Evolutionary conservation across 805 yeast species (phyloP), one percentile per base, ranked within the genome.

Genomic region (Saccharomycopsis capsularis): DNA sequence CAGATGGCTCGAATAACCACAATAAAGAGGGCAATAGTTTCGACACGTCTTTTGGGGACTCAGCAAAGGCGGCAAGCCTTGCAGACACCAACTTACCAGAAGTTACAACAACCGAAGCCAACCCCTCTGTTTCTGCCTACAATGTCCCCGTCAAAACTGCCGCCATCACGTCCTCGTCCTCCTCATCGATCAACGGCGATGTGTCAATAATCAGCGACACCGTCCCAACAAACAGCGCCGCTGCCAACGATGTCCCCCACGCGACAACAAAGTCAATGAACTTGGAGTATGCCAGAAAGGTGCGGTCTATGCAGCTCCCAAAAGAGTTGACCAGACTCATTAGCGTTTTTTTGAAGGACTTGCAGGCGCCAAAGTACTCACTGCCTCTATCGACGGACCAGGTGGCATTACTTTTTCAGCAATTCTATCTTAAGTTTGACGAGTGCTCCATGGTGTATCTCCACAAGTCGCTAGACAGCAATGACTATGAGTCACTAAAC

Each of bases 331-430:
- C 3, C 11, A 30, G 11, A 18, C 16, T 44, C 32, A 45, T 44
- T 15, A 45, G 42, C 19, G 49, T 29, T 19, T 53, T 53, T 25
- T 32, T 53, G 29, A 23, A 37, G n/a, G 54, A 51, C 27, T 45
- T 53, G 11, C 54, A 46, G 19, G 52, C 51, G 19, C 56, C 56
- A 11, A 53, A 53, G 40, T 53, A 53, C 23, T 19, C 54, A 5
- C 37, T 42, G n/a, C 56, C 56, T 16, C 40, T 53, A 6, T 25
- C 50, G 9, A 53, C 54, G 11, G 52, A 53, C 36, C 52, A 51
- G 24, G 54, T 53, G 11, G 27, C 52, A 5, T 13, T 16, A 15
- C 29, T 53, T 9, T 53, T 53, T 29, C 56, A 53, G 27, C 35
- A 46, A 16, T 53, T 51, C 32, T 53, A 53, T 23, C 32, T 13